A percentile compares a stretch with the other conserved stretches of the same genome.
Conservation (phyloP, 257 asterid genomes). For the Dorcoceras hygrometricum region DNA sequence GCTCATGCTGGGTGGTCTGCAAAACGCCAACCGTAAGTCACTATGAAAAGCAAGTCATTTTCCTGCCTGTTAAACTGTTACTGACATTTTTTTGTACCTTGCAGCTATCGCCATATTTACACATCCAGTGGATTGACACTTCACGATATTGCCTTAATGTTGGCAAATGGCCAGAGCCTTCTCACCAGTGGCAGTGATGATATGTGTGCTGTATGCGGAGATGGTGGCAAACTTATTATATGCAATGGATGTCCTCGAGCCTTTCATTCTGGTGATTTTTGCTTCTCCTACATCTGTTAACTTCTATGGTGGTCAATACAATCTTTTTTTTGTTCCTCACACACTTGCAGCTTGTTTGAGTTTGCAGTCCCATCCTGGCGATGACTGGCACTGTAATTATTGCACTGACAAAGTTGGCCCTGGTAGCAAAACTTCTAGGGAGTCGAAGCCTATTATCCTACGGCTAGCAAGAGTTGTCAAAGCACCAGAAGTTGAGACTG, state of each 20-base stretch:
- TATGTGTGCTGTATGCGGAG: conserved; percentile 95
- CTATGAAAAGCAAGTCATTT: conserved; percentile 16
- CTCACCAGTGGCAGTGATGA: conserved; percentile 77
- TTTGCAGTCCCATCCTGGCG: conserved; percentile 44
- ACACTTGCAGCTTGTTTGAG: conserved; percentile 82
- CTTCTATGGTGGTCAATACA: neutral
- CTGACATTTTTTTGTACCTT: conserved; percentile 17
- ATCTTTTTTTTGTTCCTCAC: neutral
- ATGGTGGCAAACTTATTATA: conserved; percentile 67
- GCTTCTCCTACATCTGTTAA: neutral
- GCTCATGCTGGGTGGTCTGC: conserved; percentile 99
- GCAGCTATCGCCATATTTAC: conserved; percentile 93
- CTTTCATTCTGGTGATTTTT: conserved; percentile 69
- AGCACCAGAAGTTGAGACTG: conserved; percentile 80
- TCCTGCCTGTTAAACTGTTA: conserved; percentile 11
- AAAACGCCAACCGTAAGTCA: conserved; percentile 97
- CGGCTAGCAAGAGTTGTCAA: conserved; percentile 84
- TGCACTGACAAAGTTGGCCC: conserved; percentile 68
- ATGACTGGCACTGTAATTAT: conserved; percentile 78
- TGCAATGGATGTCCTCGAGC: conserved; percentile 98
- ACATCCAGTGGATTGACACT: conserved; percentile 86
- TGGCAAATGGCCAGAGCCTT: conserved; percentile 83
- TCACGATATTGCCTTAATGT: conserved; percentile 92
- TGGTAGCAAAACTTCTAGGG: conserved; percentile 60
- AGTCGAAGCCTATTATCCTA: conserved; percentile 54